Evolutionary conservation across 169 alveolate genomes (phyloP), one percentile per base, ranked within the genome.

Genomic region (Babesia divergens): DNA sequence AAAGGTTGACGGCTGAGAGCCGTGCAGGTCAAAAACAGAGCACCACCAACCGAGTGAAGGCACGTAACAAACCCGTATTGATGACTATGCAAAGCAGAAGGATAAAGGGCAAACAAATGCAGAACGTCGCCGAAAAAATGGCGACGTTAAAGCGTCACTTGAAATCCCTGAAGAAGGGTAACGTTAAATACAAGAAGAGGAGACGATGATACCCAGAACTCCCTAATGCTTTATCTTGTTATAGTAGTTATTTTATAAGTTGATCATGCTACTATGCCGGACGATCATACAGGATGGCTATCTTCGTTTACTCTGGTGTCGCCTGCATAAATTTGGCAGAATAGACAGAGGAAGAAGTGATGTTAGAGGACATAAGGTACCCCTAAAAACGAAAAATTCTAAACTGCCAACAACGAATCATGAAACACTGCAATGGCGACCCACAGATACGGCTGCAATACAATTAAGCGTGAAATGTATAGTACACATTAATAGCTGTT

Each of bases 61-160:
- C 84, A 5, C 68, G 92, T 35, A 86, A 84, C 66, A 86, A 86
- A 43, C 92, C 92, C n/a, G 72, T 82, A 24, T 74, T 86, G 84
- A 86, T 86, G 92, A 66, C 90, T 0, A 20, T 86, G 42, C 83
- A 80, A 34, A 80, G 88, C 66, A 80, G 26, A 28, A 49, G 84
- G 2, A 28, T 80, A 0, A 50, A 53, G 54, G 49, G 54, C 29
- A 80, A 80, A 44, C 64, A 37, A 43, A 55, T 50, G 13, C 31
- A 34, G 42, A 70, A 49, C 52, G 22, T 68, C 24, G 68, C 71
- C 11, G 79, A 80, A 62, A 65, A 80, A 44, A 44, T 62, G 37
- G 69, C 46, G 22, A 22, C 44, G 2, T 53, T 80, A 28, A 80
- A 80, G 66, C 58, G 65, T n/a, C 83, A 80, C 66, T 37, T 80